Conservation (phyloP, 2,329 filamentous ascomycete species). For the Colletotrichum spaethianum region DNA sequence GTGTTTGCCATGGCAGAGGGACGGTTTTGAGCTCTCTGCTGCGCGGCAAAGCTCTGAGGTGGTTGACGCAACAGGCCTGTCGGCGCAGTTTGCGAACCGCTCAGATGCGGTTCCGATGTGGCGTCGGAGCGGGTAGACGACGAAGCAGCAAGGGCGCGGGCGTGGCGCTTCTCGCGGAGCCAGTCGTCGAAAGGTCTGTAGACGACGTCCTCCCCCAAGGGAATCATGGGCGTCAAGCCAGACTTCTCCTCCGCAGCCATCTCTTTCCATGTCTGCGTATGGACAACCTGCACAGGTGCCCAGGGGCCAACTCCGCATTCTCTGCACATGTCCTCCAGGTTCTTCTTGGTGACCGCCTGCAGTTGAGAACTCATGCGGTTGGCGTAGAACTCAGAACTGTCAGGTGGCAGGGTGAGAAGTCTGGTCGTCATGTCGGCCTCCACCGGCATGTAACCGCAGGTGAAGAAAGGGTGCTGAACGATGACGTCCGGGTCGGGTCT, state of each 20-base stretch:
- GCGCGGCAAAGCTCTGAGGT: constrained; percentile 77
- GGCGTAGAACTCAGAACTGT: constrained; percentile 70
- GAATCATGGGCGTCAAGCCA: constrained; percentile 74
- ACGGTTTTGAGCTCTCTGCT: constrained; percentile 72
- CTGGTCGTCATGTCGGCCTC: constrained; percentile 71
- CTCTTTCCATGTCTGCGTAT: constrained; percentile 75
- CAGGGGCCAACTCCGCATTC: constrained; percentile 73
- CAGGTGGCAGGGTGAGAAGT: constrained; percentile 70
- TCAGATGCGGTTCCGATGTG: constrained; percentile 53
- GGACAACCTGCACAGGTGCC: constrained; percentile 60
- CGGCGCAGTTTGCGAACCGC: constrained; percentile 52
- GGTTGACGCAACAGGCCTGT: constrained; percentile 65
- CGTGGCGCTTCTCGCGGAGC: constrained; percentile 65
- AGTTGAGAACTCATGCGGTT: constrained; percentile 61
- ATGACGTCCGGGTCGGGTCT: constrained; percentile 84
- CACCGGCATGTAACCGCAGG: constrained; percentile 79
- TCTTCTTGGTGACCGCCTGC: constrained; percentile 63
- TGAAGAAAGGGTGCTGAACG: constrained; percentile 85
- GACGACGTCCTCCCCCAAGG: constrained; percentile 72
- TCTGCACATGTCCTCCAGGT: constrained; percentile 70
- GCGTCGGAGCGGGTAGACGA: constrained; percentile 37
- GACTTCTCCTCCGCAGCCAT: constrained; percentile 78
- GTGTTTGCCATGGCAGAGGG: constrained; percentile 51
- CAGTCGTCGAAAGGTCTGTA: constrained; percentile 76
- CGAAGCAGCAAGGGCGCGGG: constrained; percentile 40